Evolutionary conservation across 345 rosid genomes (phyloP).

Genomic region (Hibiscus mutabilis): DNA sequence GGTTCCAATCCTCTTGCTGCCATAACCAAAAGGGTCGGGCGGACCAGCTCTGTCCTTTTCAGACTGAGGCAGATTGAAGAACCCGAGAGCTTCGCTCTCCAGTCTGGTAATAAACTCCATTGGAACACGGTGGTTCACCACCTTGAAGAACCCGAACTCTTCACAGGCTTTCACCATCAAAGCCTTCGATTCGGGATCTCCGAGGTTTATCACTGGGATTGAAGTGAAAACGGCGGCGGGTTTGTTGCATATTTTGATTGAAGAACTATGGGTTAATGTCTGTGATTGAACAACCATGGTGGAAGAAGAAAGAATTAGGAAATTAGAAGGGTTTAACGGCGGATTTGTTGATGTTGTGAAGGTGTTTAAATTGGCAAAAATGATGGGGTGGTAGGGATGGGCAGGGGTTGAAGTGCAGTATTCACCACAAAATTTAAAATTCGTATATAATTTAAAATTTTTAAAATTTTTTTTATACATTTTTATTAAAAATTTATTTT

Average conservation of each 20-base stretch:
- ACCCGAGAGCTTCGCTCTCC: slow-evolving; percentile 34
- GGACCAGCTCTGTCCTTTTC: slow-evolving; percentile 74
- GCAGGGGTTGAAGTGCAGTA: too few relatives aligned
- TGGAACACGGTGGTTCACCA: slow-evolving; percentile 62
- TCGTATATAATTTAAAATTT: too few relatives aligned
- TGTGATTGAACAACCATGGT: slow-evolving; percentile 71
- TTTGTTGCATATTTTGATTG: slow-evolving; percentile 60
- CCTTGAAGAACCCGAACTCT: slow-evolving; percentile 73
- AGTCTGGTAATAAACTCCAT: slow-evolving; percentile 39
- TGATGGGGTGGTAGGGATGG: too few relatives aligned
- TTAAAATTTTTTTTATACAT: too few relatives aligned
- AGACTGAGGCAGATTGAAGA: slow-evolving; percentile 38
- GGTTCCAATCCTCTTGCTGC: slow-evolving; percentile 52
- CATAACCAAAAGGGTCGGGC: slow-evolving; percentile 79
- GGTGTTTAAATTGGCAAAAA: neutral
- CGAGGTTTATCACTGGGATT: slow-evolving; percentile 53
- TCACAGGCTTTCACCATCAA: slow-evolving; percentile 51
- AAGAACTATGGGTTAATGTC: slow-evolving; percentile 15
- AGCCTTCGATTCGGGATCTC: slow-evolving; percentile 49
- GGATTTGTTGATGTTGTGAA: neutral
- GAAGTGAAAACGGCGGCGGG: slow-evolving; percentile 20
- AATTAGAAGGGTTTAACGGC: neutral
- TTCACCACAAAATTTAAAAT: too few relatives aligned
- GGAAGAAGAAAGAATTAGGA: neutral
- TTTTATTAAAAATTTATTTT: too few relatives aligned